A percentile compares a stretch with the other conserved stretches of the same genome.
These are phyloP conservation scores for Papiliotrema terrestris DNA, from an alignment of 1,284 basidiomycete species.

Conservation along the genomic window DNA sequence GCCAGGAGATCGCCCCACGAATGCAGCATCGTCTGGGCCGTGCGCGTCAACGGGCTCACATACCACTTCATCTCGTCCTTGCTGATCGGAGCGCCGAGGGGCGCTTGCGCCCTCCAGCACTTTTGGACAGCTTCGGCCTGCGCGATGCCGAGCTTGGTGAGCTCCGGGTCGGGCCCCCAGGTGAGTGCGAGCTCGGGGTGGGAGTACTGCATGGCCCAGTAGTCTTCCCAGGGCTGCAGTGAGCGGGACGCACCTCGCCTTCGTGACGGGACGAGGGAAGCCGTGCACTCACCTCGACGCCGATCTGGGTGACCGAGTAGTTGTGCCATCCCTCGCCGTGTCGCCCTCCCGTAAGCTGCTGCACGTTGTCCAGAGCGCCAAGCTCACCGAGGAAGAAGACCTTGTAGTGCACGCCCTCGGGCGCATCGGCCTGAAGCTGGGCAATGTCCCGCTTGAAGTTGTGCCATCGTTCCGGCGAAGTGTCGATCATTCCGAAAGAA, in stretches of 20 bases:
- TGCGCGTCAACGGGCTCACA: slow-evolving; percentile 68
- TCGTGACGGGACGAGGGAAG: not conserved
- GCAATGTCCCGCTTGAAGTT: slow-evolving; percentile 33
- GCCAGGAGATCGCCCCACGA: slow-evolving; percentile 57
- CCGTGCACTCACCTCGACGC: slow-evolving; percentile 52
- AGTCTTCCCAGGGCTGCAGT: slow-evolving; percentile 48
- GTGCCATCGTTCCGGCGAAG: slow-evolving; percentile 36
- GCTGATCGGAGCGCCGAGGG: slow-evolving; percentile 59
- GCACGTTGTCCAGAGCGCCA: not conserved
- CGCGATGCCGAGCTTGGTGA: slow-evolving; percentile 62
- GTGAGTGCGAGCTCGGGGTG: slow-evolving; percentile 60
- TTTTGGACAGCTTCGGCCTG: slow-evolving; percentile 59
- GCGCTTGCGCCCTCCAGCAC: slow-evolving; percentile 61
- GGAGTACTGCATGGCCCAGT: slow-evolving; percentile 67
- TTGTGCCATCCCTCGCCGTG: slow-evolving; percentile 50
- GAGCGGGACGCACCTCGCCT: not conserved
- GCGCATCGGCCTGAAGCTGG: slow-evolving; percentile 33
- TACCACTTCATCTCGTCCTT: slow-evolving; percentile 55
- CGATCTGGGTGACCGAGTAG: slow-evolving; percentile 66
- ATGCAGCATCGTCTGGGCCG: slow-evolving; percentile 63
- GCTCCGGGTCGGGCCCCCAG: slow-evolving; percentile 78
- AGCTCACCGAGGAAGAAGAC: slow-evolving; percentile 43
- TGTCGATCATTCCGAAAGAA: slow-evolving; percentile 43
- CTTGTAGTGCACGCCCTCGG: slow-evolving; percentile 42
- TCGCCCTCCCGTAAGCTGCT: slow-evolving; percentile 23